Evolutionary conservation across 257 asterid genomes (phyloP), one percentile per base, ranked within the genome.

Genomic region (Ajuga chamaepitys): DNA sequence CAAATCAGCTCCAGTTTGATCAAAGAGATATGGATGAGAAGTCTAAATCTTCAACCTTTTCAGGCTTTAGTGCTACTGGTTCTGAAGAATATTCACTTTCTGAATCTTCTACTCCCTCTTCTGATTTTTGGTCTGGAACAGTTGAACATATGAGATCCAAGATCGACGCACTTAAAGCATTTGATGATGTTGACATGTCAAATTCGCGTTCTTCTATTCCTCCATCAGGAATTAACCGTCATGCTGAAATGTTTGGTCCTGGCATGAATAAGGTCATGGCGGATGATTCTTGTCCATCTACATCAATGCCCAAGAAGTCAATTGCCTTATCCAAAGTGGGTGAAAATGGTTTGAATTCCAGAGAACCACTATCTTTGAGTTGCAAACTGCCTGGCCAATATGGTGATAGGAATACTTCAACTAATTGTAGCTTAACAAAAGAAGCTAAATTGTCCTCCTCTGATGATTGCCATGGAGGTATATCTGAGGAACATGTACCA

Each of bases 71-170:
- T 82, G 66, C 40, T 58, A 62, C 73, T 21, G 77, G 64, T 47
- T 76, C 84, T 56, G 64, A 71, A 50, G 85, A 76, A 50, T 67
- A 81, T 66, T 80, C 76, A 48, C 64, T 74, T 50, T 75, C 83
- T 45, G 87, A 73, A 59, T 79, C 90, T 32, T 81, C 93, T 56
- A 73, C 85, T 69, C 75, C 83, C 72, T 78, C 87, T 2, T 77
- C 86, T 79, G 88, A 71, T 58, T 89, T 86, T 58, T 89, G 95
- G 93, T 86, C 74, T 52, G 94, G 86, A 67, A 45, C 80, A 58
- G 67, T 77, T 68, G 82, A 76, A 55, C 62, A 44, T 66, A 53
- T 68, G 59, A 78, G 76, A 72, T 71, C 80, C 64, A 75, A 80
- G 79, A 71, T 56, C 40, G 76, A 72, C 47, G 67, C 73, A 32